These are phyloP conservation scores for Brassica napus DNA, from an alignment of 345 rosid species.

Conservation along the genomic window Da-Ae NC_063452.1:54693001-54693500, in stretches of 20 bases:
- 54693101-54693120: neutral
- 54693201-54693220: conserved; percentile 15
- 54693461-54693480: conserved; percentile 51
- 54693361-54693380: conserved; percentile 70
- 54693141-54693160: conserved; percentile 6
- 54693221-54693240: neutral
- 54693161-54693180: conserved; percentile 12
- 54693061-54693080: neutral
- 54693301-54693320: conserved; percentile 55
- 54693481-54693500: conserved; percentile 80
- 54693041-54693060: neutral
- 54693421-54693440: conserved; percentile 8
- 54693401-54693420: conserved; percentile 14
- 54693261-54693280: conserved; percentile 4
- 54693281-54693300: conserved; percentile 15
- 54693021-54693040: neutral
- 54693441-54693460: neutral
- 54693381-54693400: conserved; percentile 57
- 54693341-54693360: conserved; percentile 78
- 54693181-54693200: neutral
- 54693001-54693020: conserved; percentile 14
- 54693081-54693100: neutral
- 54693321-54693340: conserved; percentile 67
- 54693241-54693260: conserved; percentile 23
- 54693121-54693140: neutral